Percentiles rank a stretch among this genome's conserved stretches.
phyloP scores from a whole-genome alignment of 768 basidiomycete species.

The Galerina sulciceps region DNA sequence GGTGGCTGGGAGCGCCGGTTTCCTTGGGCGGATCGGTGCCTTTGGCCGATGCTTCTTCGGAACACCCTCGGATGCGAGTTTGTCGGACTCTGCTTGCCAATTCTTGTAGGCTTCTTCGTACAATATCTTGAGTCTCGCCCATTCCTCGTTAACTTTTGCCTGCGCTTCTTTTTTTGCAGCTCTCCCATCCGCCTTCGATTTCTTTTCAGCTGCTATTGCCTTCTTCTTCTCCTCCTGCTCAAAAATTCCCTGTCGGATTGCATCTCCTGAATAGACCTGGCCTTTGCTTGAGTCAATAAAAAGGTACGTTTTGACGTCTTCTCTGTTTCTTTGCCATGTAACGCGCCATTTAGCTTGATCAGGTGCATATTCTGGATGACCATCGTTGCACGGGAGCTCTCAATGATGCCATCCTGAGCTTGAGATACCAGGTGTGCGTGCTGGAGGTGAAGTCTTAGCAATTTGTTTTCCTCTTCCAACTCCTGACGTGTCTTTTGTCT shows the following conservation, averaged over 20 bases:
- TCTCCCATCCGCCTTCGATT: background rate
- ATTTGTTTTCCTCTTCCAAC: background rate
- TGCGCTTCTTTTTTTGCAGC: background rate
- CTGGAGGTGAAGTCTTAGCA: background rate
- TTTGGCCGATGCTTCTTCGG: background rate
- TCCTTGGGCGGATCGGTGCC: background rate
- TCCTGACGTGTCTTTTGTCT: background rate
- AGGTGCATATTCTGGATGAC: slow-evolving; percentile 23
- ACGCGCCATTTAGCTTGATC: slow-evolving; percentile 10
- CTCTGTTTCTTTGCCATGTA: slow-evolving; percentile 20
- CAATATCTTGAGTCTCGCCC: background rate
- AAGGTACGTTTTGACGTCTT: slow-evolving; percentile 6
- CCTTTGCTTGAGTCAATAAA: background rate
- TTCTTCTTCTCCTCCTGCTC: background rate
- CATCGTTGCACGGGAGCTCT: slow-evolving; percentile 19
- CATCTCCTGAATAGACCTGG: background rate
- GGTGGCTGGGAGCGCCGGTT: background rate
- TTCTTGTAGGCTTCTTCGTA: background rate
- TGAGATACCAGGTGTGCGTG: background rate
- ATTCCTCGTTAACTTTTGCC: background rate
- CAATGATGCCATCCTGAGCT: slow-evolving; percentile 17
- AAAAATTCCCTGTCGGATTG: background rate
- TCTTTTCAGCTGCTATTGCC: background rate
- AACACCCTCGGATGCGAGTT: background rate
- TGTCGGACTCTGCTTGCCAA: background rate